Conservation (phyloP, 352 stramenopile genomes). For the Globisporangium yorkense region DNA sequence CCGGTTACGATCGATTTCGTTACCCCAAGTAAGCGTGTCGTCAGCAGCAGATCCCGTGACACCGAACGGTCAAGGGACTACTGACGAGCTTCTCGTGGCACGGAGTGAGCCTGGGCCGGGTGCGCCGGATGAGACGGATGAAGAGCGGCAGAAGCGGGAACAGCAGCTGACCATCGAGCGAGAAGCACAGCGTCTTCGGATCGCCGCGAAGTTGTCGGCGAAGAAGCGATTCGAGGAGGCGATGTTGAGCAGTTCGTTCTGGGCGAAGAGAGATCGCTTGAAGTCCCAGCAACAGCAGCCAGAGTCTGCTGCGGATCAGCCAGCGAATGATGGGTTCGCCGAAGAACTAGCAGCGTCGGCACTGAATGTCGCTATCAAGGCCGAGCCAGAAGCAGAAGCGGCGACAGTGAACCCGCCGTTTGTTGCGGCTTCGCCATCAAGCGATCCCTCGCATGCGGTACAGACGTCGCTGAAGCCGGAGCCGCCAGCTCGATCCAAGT, state of each 20-base stretch:
- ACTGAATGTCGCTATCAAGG: neutral
- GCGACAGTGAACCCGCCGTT: neutral
- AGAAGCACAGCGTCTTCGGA: constrained; percentile 56
- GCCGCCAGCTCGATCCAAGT: neutral
- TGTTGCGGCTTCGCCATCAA: neutral
- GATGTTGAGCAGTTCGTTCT: constrained; percentile 58
- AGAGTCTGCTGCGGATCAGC: neutral
- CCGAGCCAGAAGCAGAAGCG: constrained; percentile 1
- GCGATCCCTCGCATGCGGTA: neutral
- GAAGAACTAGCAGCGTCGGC: neutral
- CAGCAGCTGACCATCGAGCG: constrained; percentile 59
- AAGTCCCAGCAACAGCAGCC: constrained; percentile 21
- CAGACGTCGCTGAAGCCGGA: constrained; percentile 1
- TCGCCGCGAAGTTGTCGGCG: constrained; percentile 59
- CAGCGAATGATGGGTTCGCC: neutral
- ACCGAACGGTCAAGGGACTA: constrained; percentile 5
- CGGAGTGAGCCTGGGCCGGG: constrained; percentile 1
- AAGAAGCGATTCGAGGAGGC: constrained; percentile 75
- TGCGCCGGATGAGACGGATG: constrained; percentile 13
- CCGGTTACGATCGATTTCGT: constrained; percentile 7
- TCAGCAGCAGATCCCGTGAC: constrained; percentile 2
- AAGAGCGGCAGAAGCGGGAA: constrained; percentile 38
- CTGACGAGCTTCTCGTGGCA: neutral
- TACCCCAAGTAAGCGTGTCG: constrained; percentile 4
- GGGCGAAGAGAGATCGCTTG: constrained; percentile 47